These are phyloP conservation scores for Candida dendrica DNA, from an alignment of 805 yeast genomes.

Conservation along the genomic window DNA sequence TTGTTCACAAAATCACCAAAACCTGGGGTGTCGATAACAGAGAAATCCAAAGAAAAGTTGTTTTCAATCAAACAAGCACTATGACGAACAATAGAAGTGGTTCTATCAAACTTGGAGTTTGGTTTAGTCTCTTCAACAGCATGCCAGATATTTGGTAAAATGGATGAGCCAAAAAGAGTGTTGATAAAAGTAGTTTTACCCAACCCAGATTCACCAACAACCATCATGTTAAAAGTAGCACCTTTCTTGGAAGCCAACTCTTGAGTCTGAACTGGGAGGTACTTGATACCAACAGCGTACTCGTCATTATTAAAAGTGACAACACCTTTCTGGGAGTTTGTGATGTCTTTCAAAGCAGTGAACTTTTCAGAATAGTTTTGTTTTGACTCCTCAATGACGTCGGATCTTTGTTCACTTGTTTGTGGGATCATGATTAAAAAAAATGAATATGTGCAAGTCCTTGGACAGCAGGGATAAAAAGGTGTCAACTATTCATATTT, in stretches of 20 bases:
- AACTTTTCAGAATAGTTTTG: neutral
- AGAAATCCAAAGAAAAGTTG: conserved; percentile 50
- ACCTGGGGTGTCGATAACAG: conserved; percentile 68
- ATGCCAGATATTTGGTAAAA: conserved; percentile 33
- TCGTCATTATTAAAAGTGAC: neutral
- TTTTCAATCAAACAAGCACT: conserved; percentile 53
- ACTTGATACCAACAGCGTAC: conserved; percentile 18
- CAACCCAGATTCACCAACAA: conserved; percentile 81
- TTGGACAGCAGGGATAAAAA: too few relatives aligned
- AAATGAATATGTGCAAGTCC: too few relatives aligned
- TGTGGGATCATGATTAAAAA: neutral
- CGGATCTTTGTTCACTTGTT: neutral
- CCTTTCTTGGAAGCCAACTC: conserved; percentile 42
- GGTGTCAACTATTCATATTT: too few relatives aligned
- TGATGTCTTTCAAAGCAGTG: neutral
- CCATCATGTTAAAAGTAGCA: conserved; percentile 70
- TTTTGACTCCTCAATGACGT: neutral
- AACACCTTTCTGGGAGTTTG: neutral
- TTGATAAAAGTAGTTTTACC: conserved; percentile 81
- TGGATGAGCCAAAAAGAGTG: conserved; percentile 58
- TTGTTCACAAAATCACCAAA: conserved; percentile 69
- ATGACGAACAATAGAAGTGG: conserved; percentile 26
- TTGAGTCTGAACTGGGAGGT: conserved; percentile 24
- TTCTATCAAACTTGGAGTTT: conserved; percentile 29
- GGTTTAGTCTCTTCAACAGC: conserved; percentile 31